Evolutionary conservation across 1,284 basidiomycete genomes (phyloP), one percentile per base, ranked within the genome.

Genomic region (Cutaneotrichosporon arboriforme): DNA sequence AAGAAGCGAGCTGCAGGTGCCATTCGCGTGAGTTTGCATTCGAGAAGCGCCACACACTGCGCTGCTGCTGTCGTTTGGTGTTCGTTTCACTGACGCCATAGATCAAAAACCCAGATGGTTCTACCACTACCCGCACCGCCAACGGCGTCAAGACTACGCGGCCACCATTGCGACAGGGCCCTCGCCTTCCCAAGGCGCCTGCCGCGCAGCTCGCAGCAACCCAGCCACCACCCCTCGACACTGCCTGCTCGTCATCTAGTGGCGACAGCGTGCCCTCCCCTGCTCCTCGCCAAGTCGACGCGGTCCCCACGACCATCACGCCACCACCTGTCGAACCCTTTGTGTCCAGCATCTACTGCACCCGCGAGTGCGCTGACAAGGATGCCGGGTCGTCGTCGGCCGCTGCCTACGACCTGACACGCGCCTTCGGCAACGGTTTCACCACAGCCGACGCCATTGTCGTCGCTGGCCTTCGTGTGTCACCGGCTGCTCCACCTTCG

Each of bases 21-120:
- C 41, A 70, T 73, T 55, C 44, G 66, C 42, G 70, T 73, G 55
- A 66, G 70, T 62, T 9, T 14, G 17, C 23, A 17, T 41, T 23
- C n/a, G n/a, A n/a, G 26, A 31, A 31, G 13, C 17, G 20, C 42
- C n/a, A 2, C 9, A 15, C n/a, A n/a, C n/a, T n/a, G n/a, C n/a
- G n/a, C n/a, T n/a, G n/a, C n/a, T n/a, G n/a, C n/a, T n/a, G n/a
- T n/a, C 26, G 26, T 31, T 31, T 31, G n/a, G 26, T 31, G 5
- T 31, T 5, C 14, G 33, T 10, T 8, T 15, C 33, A 21, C 38
- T 48, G 18, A 52, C 51, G 35, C 33, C 15, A 40, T 20, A 73
- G 70, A 59, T 73, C 34, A 67, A 65, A 46, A 73, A 73, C 55
- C 60, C 69, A 18, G 70, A 73, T 60, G 70, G 70, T 2, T 64